Conservation (phyloP, 2,329 filamentous ascomycete genomes). For the Neopestalotiopsis clavispora region DNA sequence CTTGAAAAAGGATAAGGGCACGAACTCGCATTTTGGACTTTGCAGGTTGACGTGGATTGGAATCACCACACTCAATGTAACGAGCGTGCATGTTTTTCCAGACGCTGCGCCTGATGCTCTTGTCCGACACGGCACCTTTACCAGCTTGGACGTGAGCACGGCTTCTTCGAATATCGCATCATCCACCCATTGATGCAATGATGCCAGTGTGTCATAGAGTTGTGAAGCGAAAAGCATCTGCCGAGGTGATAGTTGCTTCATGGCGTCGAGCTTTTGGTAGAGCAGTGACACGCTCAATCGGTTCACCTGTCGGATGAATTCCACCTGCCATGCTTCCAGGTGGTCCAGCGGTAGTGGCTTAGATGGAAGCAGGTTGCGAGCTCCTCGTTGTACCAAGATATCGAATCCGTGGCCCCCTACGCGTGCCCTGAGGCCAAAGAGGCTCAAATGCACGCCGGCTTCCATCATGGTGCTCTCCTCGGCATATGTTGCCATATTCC, state of each 20-base stretch:
- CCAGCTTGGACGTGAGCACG: slow-evolving; percentile 42
- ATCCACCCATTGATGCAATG: slow-evolving; percentile 42
- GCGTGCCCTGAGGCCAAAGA: slow-evolving; percentile 61
- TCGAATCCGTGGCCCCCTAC: slow-evolving; percentile 63
- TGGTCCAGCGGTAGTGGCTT: slow-evolving; percentile 56
- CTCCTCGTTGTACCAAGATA: slow-evolving; percentile 61
- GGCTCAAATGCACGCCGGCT: slow-evolving; percentile 60
- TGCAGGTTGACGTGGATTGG: slow-evolving; percentile 61
- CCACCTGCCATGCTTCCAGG: slow-evolving; percentile 60
- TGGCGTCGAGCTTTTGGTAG: slow-evolving; percentile 42
- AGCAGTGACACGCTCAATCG: slow-evolving; percentile 46
- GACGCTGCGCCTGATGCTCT: slow-evolving; percentile 19
- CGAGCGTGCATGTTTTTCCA: slow-evolving; percentile 40
- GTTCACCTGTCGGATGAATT: slow-evolving; percentile 57
- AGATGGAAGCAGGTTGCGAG: slow-evolving; percentile 65
- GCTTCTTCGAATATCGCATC: slow-evolving; percentile 48
- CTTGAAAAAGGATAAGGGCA: slow-evolving; percentile 69
- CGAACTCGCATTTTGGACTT: slow-evolving; percentile 59
- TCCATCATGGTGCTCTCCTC: slow-evolving; percentile 50
- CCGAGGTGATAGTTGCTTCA: slow-evolving; percentile 40
- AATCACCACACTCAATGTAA: slow-evolving; percentile 65
- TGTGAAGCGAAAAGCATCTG: slow-evolving; percentile 51
- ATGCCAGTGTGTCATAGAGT: slow-evolving; percentile 44
- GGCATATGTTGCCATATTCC: slow-evolving; percentile 66
- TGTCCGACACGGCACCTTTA: slow-evolving; percentile 43